A percentile compares a stretch with the other conserved stretches of the same genome.
Evolutionary conservation across 1,284 basidiomycete species (phyloP).

Genomic region (Mrakiaceae sp.): DNA sequence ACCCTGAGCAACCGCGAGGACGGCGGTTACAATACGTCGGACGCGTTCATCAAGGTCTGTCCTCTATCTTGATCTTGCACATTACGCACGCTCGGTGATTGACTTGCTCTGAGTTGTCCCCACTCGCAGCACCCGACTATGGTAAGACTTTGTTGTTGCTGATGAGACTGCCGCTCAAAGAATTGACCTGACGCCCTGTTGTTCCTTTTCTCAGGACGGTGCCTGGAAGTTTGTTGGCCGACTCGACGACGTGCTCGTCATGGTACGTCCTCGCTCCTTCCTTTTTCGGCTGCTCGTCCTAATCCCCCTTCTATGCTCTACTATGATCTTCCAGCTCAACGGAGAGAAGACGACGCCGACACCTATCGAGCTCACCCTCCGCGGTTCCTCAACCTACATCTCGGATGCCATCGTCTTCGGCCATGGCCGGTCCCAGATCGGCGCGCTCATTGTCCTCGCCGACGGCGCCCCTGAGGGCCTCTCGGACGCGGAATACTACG

Average conservation of each 20-base stretch:
- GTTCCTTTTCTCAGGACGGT: not conserved
- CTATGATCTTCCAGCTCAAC: not conserved
- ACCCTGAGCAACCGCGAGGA: not conserved
- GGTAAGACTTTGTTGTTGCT: constrained; percentile 19
- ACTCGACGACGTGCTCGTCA: constrained; percentile 48
- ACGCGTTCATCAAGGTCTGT: not conserved
- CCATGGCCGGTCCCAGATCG: constrained; percentile 43
- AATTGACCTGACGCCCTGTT: no score
- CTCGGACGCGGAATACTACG: constrained; percentile 22
- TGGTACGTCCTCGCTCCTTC: not conserved
- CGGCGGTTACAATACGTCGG: not conserved
- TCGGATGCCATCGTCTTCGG: constrained; percentile 50
- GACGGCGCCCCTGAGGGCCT: constrained; percentile 36
- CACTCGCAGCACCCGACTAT: constrained; percentile 33
- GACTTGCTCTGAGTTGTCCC: no score
- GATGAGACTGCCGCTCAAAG: no score
- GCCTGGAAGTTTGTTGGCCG: constrained; percentile 49
- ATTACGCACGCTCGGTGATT: not conserved
- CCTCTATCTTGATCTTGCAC: not conserved
- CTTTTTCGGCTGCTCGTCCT: not conserved
- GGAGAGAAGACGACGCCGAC: constrained; percentile 1
- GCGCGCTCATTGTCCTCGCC: constrained; percentile 46
- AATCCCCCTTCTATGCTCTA: not conserved
- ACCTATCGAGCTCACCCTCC: not conserved
- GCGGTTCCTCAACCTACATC: constrained; percentile 38